Conservation (phyloP, 2,329 filamentous ascomycete species). For the Rutstroemia sp. region DNA sequence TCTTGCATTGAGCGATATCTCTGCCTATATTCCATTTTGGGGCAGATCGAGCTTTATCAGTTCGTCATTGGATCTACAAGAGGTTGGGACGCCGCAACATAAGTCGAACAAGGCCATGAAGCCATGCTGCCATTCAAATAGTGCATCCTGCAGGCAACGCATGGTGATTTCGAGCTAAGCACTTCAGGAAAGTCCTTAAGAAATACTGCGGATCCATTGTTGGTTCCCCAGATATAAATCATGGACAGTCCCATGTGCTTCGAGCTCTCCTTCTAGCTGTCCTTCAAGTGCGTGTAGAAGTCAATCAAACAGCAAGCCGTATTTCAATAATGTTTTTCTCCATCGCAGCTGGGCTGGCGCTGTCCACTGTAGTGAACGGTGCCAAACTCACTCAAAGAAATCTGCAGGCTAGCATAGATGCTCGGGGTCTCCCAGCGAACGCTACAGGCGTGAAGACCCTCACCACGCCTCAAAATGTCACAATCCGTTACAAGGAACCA, state of each 20-base stretch:
- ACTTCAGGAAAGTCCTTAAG: conserved; percentile 5
- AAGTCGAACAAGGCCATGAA: neutral
- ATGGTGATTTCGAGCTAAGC: neutral
- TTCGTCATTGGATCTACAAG: neutral
- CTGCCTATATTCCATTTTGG: neutral
- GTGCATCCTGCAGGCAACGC: neutral
- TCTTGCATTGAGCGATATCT: neutral
- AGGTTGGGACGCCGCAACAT: neutral
- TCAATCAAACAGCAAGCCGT: neutral
- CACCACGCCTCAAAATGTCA: conserved; percentile 33
- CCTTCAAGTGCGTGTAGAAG: no score
- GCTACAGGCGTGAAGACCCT: conserved; percentile 33
- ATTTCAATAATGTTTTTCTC: conserved; percentile 7
- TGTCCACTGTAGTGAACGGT: conserved; percentile 10
- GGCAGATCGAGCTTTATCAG: neutral
- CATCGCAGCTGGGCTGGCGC: conserved; percentile 9
- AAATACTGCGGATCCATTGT: neutral
- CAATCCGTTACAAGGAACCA: conserved; percentile 40
- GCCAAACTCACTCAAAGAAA: conserved; percentile 15
- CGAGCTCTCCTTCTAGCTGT: no score
- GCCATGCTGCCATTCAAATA: neutral
- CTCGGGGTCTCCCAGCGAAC: conserved; percentile 34
- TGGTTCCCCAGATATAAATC: neutral
- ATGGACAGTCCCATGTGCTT: neutral
- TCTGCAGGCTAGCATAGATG: conserved; percentile 17